Evolutionary conservation across 2,329 filamentous ascomycete species (phyloP), one percentile per base, ranked within the genome.

Genomic region (Cladobotryum protrusum): DNA sequence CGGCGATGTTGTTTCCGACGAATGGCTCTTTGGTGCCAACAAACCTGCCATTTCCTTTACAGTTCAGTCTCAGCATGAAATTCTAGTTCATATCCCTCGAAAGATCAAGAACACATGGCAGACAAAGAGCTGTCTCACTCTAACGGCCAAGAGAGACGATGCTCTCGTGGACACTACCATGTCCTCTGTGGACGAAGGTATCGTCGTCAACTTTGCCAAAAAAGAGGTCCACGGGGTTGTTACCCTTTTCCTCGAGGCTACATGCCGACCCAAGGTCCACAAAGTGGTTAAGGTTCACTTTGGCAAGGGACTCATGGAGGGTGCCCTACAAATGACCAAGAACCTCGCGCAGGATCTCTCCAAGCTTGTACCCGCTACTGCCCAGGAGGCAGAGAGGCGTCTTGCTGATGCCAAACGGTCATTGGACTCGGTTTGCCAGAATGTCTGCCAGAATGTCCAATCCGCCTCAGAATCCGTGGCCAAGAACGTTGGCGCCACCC

Each of bases 201-300:
- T 82, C 36, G 57, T 79, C 15, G 70, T 81, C 19, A 71, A 76
- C 52, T 71, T 84, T 24, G 69, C 74, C 4, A 68, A 67, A 24
- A 71, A 72, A 20, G 79, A 85, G 52, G 77, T 79, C 5, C 67
- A 80, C 53, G 82, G 82, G 32, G 63, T 79, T 35, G 63, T 85
- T 45, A 78, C 78, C 47, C 70, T 86, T 41, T 75, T 76, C 2
- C 72, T 86, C 34, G 70, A 76, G 48, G 81, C 81, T 1, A 79
- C 72, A 13, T 78, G 74, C 49, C 78, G 77, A 53, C 82, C 82
- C 19, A 78, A 74, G 62, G 72, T 84, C 54, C 79, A 79, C 58
- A 80, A 84, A 65, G 77, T 76, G 0, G 79, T 84, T 61, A 73
- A 75, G 36, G 66, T 85, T 29, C 76, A 83, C 61, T 82, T 85